These are phyloP conservation scores for Arctium lappa DNA, from an alignment of 129 eudicot genomes.

Conservation along the genomic window DNA sequence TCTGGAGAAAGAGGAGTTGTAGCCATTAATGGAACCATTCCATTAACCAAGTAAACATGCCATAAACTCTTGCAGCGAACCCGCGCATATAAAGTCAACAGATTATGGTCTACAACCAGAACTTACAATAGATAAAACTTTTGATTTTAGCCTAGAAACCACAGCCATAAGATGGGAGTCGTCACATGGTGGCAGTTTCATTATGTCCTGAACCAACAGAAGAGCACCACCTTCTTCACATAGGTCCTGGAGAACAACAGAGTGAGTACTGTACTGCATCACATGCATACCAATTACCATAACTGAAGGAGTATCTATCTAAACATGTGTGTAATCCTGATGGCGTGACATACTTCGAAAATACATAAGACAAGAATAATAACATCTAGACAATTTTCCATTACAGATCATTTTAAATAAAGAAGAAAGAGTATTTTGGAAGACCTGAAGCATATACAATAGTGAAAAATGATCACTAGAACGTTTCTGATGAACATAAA, in stretches of 20 bases:
- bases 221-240: constrained; percentile 68
- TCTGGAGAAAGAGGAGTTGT: constrained; percentile 44
- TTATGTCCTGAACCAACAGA: constrained; percentile 44
- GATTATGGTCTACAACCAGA: neutral
- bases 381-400: neutral
- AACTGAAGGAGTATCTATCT: neutral
- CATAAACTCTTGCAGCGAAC: constrained; percentile 1
- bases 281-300: neutral
- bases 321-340: too few relatives aligned
- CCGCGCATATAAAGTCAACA: neutral
- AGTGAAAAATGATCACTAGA: too few relatives aligned
- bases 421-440: too few relatives aligned
- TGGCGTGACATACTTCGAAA: too few relatives aligned
- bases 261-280: neutral
- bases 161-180: constrained; percentile 40
- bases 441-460: too few relatives aligned
- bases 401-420: too few relatives aligned
- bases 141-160: constrained; percentile 61
- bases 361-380: neutral
- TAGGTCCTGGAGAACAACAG: constrained; percentile 46
- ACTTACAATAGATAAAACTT: constrained; percentile 74
- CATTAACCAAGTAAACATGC: constrained; percentile 1
- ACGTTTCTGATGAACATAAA: neutral
- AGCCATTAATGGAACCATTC: neutral
- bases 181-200: constrained; percentile 35